A percentile compares a stretch with the other conserved stretches of the same genome.
Evolutionary conservation across 192 early-diverging fungal species (phyloP).

Genomic region (Gaertneriomyces semiglobifer): DNA sequence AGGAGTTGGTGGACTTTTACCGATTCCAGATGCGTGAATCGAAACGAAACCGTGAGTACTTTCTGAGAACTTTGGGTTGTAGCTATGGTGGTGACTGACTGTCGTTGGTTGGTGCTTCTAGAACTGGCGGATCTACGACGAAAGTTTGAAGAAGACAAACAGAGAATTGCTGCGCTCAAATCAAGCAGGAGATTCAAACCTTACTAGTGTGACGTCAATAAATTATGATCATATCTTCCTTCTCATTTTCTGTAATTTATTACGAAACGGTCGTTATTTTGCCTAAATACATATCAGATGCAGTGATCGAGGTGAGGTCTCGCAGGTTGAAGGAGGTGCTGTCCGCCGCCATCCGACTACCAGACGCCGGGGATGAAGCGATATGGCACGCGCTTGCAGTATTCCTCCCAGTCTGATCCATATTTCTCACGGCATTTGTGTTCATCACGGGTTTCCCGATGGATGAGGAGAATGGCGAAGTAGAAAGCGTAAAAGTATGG

Average conservation of each 20-base stretch:
- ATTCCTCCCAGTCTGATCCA: constrained; percentile 87
- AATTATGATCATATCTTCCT: too few species aligned
- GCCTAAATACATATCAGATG: too few species aligned
- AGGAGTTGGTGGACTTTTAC: constrained; percentile 87
- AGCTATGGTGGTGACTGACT: background rate
- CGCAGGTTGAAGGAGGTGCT: background rate
- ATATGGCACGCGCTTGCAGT: constrained; percentile 76
- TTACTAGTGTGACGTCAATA: constrained; percentile 49
- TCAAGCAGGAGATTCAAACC: constrained; percentile 80
- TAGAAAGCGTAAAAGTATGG: constrained; percentile 94
- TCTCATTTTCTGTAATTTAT: too few species aligned
- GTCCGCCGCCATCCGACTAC: background rate
- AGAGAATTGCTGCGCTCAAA: constrained; percentile 74
- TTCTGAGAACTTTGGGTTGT: background rate
- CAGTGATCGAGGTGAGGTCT: background rate
- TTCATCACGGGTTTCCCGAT: constrained; percentile 87
- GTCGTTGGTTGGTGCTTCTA: constrained; percentile 24
- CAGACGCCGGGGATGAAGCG: constrained; percentile 71
- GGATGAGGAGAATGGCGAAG: constrained; percentile 85
- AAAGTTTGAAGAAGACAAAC: constrained; percentile 92
- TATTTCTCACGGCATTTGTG: constrained; percentile 89
- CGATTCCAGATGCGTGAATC: constrained; percentile 91
- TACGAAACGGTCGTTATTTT: too few species aligned
- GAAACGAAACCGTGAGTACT: constrained; percentile 74
- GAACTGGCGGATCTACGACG: constrained; percentile 83